These are phyloP conservation scores for Pseudogymnoascus sp. DNA, from an alignment of 2,329 filamentous ascomycete species.

Conservation along the genomic window DNA sequence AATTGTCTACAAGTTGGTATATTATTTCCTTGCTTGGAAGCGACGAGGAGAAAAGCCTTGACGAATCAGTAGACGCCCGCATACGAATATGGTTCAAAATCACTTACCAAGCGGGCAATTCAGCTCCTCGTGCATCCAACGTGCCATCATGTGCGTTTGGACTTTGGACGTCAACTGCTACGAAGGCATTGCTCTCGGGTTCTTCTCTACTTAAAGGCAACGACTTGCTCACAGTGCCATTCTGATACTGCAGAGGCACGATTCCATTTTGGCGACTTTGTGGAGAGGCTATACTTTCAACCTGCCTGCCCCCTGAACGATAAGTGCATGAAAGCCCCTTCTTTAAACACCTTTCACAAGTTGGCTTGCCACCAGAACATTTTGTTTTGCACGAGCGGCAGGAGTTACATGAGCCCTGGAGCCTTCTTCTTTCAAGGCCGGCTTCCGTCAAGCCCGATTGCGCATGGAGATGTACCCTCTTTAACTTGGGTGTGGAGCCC, in stretches of 20 bases:
- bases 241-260: background rate
- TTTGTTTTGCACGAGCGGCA: conserved; percentile 20
- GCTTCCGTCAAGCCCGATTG: conserved; percentile 17
- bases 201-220: background rate
- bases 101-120: background rate
- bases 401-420: conserved; percentile 18
- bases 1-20: conserved; percentile 19
- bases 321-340: conserved; percentile 18
- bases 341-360: conserved; percentile 16
- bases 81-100: background rate
- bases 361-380: conserved; percentile 16
- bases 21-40: conserved; percentile 3
- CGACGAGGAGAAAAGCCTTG: conserved; percentile 6
- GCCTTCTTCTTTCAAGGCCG: conserved; percentile 19
- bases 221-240: background rate
- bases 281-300: background rate
- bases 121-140: background rate
- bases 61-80: background rate
- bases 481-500: background rate
- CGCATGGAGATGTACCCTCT: background rate
- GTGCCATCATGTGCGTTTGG: background rate
- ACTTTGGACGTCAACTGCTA: background rate
- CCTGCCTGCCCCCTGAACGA: background rate
- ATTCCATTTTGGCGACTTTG: background rate
- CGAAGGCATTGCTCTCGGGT: background rate